Conservation (phyloP, 768 basidiomycete genomes). For the Hypsizygus marmoreus region DNA sequence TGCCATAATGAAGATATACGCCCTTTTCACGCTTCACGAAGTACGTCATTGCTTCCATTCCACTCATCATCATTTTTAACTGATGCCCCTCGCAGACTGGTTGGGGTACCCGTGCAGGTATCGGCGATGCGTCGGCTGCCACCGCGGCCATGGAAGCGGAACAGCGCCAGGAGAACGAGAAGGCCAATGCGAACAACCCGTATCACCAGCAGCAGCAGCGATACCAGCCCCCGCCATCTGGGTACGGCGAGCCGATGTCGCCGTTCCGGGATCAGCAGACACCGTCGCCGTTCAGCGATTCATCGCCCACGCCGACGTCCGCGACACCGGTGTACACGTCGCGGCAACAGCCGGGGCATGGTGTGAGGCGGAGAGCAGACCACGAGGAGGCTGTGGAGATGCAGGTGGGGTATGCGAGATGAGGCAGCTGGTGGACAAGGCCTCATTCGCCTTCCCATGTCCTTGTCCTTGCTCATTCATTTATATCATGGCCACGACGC, state of each 20-base stretch:
- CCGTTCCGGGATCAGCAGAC: conserved; percentile 32
- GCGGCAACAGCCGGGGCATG: conserved; percentile 13
- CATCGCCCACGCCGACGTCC: conserved; percentile 15
- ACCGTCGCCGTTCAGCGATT: conserved; percentile 27
- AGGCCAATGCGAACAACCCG: conserved; percentile 27
- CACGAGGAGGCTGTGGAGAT: conserved; percentile 35
- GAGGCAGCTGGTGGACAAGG: too few species aligned
- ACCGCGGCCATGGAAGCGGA: conserved; percentile 73
- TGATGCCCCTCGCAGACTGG: conserved; percentile 57
- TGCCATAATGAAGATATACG: conserved; percentile 93
- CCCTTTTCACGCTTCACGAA: conserved; percentile 88
- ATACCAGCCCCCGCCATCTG: background rate
- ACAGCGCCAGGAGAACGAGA: conserved; percentile 38
- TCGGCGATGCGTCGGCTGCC: conserved; percentile 79
- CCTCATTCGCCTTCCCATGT: too few species aligned
- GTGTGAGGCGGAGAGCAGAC: conserved; percentile 22
- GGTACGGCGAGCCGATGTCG: conserved; percentile 18
- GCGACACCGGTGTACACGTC: conserved; percentile 24
- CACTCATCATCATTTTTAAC: background rate
- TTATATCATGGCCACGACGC: too few species aligned
- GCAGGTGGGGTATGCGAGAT: conserved; percentile 39
- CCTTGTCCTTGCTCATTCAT: too few species aligned
- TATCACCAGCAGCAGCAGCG: conserved; percentile 26
- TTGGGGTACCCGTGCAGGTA: conserved; percentile 95
- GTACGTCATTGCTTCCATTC: conserved; percentile 35